Evolutionary conservation across 2,329 filamentous ascomycete genomes (phyloP).

Genomic region (Neonectria coccinea): DNA sequence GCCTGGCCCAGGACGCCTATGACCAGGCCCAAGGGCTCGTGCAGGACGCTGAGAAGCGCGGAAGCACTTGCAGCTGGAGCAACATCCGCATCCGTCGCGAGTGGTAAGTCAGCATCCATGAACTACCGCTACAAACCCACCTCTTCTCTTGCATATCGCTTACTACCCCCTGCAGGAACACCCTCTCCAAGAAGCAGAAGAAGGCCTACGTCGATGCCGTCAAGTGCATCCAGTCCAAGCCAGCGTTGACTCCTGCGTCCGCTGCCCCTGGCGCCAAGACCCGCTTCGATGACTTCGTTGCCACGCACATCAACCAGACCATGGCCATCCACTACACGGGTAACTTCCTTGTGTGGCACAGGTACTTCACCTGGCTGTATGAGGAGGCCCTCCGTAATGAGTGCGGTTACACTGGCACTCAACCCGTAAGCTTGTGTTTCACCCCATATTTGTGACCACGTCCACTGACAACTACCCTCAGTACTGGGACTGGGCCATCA

Average conservation of each 20-base stretch:
- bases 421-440: slow-evolving; percentile 47
- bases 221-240: slow-evolving; percentile 56
- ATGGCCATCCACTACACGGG: slow-evolving; percentile 56
- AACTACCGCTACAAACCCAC: not conserved
- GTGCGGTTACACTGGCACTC: slow-evolving; percentile 54
- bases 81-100: slow-evolving; percentile 49
- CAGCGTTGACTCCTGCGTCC: slow-evolving; percentile 49
- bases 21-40: slow-evolving; percentile 40
- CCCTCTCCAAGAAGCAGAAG: slow-evolving; percentile 41
- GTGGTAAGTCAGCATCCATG: slow-evolving; percentile 40
- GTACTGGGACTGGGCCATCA: slow-evolving; percentile 62
- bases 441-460: not conserved
- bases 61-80: slow-evolving; percentile 43
- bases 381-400: slow-evolving; percentile 48
- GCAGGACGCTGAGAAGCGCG: slow-evolving; percentile 35
- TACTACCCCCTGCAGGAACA: slow-evolving; percentile 35
- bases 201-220: slow-evolving; percentile 58
- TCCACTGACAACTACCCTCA: slow-evolving; percentile 26
- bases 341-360: slow-evolving; percentile 49
- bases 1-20: slow-evolving; percentile 40
- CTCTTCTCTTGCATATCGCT: not conserved
- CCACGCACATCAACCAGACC: slow-evolving; percentile 62
- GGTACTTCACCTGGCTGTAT: slow-evolving; percentile 50
- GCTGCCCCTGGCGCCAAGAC: slow-evolving; percentile 57
- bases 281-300: slow-evolving; percentile 64